Conservation (phyloP, 2,329 filamentous ascomycete genomes). For the Tympanopsis confertula region DNA sequence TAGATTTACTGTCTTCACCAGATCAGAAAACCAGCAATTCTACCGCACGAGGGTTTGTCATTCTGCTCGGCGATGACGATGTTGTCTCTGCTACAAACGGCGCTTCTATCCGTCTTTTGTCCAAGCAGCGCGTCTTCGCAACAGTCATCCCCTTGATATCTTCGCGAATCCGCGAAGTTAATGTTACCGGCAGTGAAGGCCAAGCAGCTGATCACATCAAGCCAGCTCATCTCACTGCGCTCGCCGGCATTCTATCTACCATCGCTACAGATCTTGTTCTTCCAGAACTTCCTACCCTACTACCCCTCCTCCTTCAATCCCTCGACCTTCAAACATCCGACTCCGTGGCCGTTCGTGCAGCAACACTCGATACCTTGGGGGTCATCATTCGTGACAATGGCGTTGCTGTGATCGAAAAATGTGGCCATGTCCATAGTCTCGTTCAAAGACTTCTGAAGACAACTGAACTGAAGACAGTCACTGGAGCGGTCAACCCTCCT, state of each 20-base stretch:
- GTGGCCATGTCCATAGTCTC: slow-evolving; percentile 43
- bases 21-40: slow-evolving; percentile 32
- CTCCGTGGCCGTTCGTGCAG: slow-evolving; percentile 41
- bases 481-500: neutral
- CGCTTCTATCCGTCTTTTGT: slow-evolving; percentile 46
- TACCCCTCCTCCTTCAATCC: slow-evolving; percentile 49
- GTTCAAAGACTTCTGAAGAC: slow-evolving; percentile 42
- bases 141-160: slow-evolving; percentile 45
- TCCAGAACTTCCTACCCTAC: slow-evolving; percentile 41
- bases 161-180: slow-evolving; percentile 7
- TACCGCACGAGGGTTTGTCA: slow-evolving; percentile 43
- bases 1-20: slow-evolving; percentile 26
- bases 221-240: slow-evolving; percentile 49
- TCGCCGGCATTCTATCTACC: slow-evolving; percentile 47
- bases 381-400: slow-evolving; percentile 46
- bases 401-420: slow-evolving; percentile 29
- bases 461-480: slow-evolving; percentile 11
- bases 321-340: slow-evolving; percentile 37
- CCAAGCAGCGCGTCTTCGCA: slow-evolving; percentile 52
- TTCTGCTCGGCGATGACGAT: slow-evolving; percentile 47
- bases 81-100: slow-evolving; percentile 48
- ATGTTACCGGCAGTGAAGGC: neutral
- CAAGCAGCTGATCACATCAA: slow-evolving; percentile 22
- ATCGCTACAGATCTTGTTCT: slow-evolving; percentile 48
- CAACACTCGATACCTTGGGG: slow-evolving; percentile 45